Conservation (phyloP, 139 green algal genomes). For the Chlamydomonas urium region DNA sequence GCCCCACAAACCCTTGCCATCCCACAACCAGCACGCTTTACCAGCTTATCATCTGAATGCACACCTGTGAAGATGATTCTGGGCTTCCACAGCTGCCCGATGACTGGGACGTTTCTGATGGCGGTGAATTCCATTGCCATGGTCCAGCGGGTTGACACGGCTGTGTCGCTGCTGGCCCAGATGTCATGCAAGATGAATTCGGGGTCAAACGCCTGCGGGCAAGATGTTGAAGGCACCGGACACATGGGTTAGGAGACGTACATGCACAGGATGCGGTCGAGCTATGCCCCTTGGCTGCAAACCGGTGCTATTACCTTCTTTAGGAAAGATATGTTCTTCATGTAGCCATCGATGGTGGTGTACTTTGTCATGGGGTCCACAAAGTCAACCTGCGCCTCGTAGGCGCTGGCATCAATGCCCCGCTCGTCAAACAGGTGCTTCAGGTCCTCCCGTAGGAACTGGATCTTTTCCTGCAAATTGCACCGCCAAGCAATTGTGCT, state of each 20-base stretch:
- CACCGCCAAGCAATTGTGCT: too few species aligned
- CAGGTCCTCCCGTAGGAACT: slow-evolving; percentile 33
- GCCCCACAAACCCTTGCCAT: too few species aligned
- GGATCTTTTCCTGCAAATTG: too few species aligned
- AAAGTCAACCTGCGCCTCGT: slow-evolving; percentile 44
- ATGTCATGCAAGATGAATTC: slow-evolving; percentile 15
- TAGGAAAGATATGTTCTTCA: slow-evolving; percentile 57
- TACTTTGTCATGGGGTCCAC: slow-evolving; percentile 25
- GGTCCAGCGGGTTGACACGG: slow-evolving; percentile 44
- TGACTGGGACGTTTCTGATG: slow-evolving; percentile 19
- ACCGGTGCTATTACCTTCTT: slow-evolving; percentile 17
- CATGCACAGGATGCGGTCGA: too few species aligned
- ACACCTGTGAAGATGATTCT: slow-evolving; percentile 48
- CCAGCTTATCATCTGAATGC: too few species aligned
- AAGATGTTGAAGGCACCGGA: slow-evolving; percentile 4
- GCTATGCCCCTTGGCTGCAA: too few species aligned
- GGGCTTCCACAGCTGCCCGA: slow-evolving; percentile 28
- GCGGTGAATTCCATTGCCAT: slow-evolving; percentile 54
- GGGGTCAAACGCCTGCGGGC: slow-evolving; percentile 13
- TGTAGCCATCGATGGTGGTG: slow-evolving; percentile 26
- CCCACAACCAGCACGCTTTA: too few species aligned
- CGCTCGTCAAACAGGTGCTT: slow-evolving; percentile 48
- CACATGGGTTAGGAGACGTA: too few species aligned
- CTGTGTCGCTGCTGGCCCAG: neutral
- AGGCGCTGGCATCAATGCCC: slow-evolving; percentile 42